phyloP scores from a whole-genome alignment of 306 rosid species.

The Quercus ilex region DNA sequence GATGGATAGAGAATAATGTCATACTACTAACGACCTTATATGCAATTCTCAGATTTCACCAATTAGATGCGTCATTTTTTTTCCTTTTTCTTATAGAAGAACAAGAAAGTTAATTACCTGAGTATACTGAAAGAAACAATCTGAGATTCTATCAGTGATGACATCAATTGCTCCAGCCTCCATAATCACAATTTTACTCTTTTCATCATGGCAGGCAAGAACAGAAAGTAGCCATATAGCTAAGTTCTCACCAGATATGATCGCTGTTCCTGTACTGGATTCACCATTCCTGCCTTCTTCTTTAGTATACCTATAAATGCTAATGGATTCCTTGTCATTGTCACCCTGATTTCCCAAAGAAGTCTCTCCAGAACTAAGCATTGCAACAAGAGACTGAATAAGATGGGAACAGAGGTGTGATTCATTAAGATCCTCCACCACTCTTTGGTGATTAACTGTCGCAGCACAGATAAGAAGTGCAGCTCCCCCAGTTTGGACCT shows the following conservation, averaged over 20 bases:
- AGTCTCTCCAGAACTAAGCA: slow-evolving; percentile 49
- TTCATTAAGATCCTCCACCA: slow-evolving; percentile 68
- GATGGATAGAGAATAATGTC: slow-evolving; percentile 16
- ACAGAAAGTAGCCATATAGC: slow-evolving; percentile 86
- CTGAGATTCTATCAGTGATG: slow-evolving; percentile 77
- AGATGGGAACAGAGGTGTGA: slow-evolving; percentile 58
- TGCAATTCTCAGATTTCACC: slow-evolving; percentile 2
- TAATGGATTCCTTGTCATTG: slow-evolving; percentile 49
- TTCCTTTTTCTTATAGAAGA: slow-evolving; percentile 5
- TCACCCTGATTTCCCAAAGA: slow-evolving; percentile 38
- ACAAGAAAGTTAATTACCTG: slow-evolving; percentile 59
- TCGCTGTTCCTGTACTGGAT: slow-evolving; percentile 53
- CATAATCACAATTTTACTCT: slow-evolving; percentile 67
- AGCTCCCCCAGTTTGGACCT: slow-evolving; percentile 83
- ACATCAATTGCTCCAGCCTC: slow-evolving; percentile 95
- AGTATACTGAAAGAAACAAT: slow-evolving; percentile 61
- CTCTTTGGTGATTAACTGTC: slow-evolving; percentile 66
- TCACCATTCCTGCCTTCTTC: slow-evolving; percentile 41
- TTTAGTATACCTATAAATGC: slow-evolving; percentile 60
- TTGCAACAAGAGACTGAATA: slow-evolving; percentile 76
- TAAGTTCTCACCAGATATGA: slow-evolving; percentile 63
- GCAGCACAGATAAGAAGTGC: slow-evolving; percentile 91
- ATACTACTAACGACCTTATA: slow-evolving; percentile 1
- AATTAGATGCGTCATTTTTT: slow-evolving; percentile 8
- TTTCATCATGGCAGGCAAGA: slow-evolving; percentile 82